Conservation (phyloP, 2,329 filamentous ascomycete genomes). For the Pseudogymnoascus sp. region DNA sequence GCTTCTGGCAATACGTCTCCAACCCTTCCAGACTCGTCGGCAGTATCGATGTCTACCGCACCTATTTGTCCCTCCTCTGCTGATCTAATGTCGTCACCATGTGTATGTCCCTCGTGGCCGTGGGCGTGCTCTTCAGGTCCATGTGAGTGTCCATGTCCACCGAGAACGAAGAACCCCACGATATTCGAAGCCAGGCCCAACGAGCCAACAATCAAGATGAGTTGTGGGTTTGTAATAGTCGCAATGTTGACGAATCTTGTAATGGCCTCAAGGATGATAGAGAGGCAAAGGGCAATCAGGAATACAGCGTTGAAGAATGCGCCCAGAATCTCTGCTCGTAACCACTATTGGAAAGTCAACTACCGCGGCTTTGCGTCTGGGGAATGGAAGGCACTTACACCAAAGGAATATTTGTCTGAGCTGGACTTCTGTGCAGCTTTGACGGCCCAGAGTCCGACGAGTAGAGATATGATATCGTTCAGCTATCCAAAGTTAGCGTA, state of each 20-base stretch:
- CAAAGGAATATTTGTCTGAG: slow-evolving; percentile 91
- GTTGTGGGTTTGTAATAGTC: slow-evolving; percentile 71
- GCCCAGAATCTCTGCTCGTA: slow-evolving; percentile 92
- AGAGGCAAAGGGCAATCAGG: slow-evolving; percentile 88
- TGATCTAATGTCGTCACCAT: slow-evolving; percentile 26
- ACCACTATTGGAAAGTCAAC: slow-evolving; percentile 55
- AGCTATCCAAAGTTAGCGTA: slow-evolving; percentile 44
- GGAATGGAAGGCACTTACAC: slow-evolving; percentile 47
- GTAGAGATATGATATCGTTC: slow-evolving; percentile 92
- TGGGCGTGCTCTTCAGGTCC: slow-evolving; percentile 44
- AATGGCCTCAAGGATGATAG: slow-evolving; percentile 91
- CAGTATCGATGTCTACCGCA: slow-evolving; percentile 33
- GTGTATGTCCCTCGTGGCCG: slow-evolving; percentile 36
- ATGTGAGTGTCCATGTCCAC: slow-evolving; percentile 84
- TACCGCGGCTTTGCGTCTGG: not conserved
- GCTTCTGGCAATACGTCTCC: slow-evolving; percentile 57
- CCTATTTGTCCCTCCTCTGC: slow-evolving; percentile 30
- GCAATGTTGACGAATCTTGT: slow-evolving; percentile 88
- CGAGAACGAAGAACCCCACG: slow-evolving; percentile 80
- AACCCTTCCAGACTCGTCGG: slow-evolving; percentile 51
- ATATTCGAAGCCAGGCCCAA: slow-evolving; percentile 83
- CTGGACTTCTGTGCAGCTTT: slow-evolving; percentile 76
- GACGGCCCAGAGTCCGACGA: slow-evolving; percentile 92
- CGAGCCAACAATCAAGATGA: slow-evolving; percentile 84
- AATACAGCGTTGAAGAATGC: slow-evolving; percentile 97